Base-by-base conservation (phyloP, 1,139 yeast species). In the Oligophagozyma castellii region DNA sequence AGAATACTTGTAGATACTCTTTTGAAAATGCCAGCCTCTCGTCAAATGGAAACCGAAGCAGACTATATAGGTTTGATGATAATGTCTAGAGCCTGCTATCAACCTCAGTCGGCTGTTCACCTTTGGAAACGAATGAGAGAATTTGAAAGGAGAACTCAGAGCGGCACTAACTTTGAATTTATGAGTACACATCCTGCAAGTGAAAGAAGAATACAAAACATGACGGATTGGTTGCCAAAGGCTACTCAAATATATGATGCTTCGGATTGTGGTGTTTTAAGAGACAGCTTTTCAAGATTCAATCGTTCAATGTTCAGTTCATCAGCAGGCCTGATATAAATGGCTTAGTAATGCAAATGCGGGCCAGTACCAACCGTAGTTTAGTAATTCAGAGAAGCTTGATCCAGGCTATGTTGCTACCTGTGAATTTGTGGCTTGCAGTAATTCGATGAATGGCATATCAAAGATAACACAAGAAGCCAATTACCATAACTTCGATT, bases 41-140 rank as follows among this genome's bases (percentile, higher is more conserved):
- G 98, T 44, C 83, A 72, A 39, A 81, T 81, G 93, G 99, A 89
- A 54, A 69, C 84, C 1, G 98, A 89, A 51, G 98, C 98, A 0
- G 98, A 89, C 51, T 75, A 75, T 43, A 86, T 89, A 23, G 99
- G 99, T 0, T 61, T 92, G 37, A 79, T 83, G 70, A 63, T 86
- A 40, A 79, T 89, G 93, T 73, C 95, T 2, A 61, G 73, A 36
- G 93, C 93, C 24, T 92, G 99, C 50, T 89, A 65, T 52, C 58
- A 84, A 40, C 83, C 94, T 4, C 55, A 56, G 8, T 79, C 74
- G 42, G 78, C 95, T 1, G 71, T 77, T 2, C 59, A 56, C 8
- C 65, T 89, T 35, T 89, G 99, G 99, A 54, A 65, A 33, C 64
- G 95, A 36, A 86, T 89, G 95, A 56, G 68, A 23, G 49, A 55